A percentile compares a stretch with the other conserved stretches of the same genome.
Conservation (phyloP, 306 rosid genomes). For the Mimosa bimucronata region DNA sequence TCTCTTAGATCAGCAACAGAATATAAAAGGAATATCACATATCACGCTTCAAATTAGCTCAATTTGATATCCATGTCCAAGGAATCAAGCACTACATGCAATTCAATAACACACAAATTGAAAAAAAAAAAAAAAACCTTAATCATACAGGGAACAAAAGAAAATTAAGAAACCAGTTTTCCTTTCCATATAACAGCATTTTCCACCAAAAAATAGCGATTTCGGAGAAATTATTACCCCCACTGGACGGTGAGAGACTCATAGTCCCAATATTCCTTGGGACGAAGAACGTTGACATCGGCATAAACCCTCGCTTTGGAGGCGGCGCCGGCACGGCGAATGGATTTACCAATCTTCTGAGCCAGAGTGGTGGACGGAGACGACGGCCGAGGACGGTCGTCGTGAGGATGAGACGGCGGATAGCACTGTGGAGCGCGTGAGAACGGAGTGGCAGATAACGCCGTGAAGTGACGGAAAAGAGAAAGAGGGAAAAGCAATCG, state of each 20-base stretch:
- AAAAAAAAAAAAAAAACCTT: no score
- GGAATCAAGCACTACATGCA: background rate
- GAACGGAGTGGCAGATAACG: conserved; percentile 47
- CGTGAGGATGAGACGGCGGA: conserved; percentile 23
- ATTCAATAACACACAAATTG: background rate
- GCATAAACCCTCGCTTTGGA: conserved; percentile 84
- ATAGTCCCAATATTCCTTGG: conserved; percentile 94
- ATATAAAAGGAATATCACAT: background rate
- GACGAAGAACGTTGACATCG: conserved; percentile 88
- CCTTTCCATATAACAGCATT: background rate
- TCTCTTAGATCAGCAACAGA: background rate
- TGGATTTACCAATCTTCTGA: conserved; percentile 89
- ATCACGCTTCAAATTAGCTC: background rate
- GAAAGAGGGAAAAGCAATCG: conserved; percentile 6
- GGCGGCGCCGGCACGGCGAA: conserved; percentile 97
- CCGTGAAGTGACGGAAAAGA: conserved; percentile 53
- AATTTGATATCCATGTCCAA: background rate
- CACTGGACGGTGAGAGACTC: conserved; percentile 93
- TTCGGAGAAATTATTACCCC: conserved; percentile 72
- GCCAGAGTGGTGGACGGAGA: conserved; percentile 69
- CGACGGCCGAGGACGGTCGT: conserved; percentile 36
- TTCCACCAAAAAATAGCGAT: no score
- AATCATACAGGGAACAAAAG: background rate
- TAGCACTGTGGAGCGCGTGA: conserved; percentile 34
- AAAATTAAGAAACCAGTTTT: background rate